Conservation (phyloP, 176 grass and related monocot species). For the Chloris gayana region DNA sequence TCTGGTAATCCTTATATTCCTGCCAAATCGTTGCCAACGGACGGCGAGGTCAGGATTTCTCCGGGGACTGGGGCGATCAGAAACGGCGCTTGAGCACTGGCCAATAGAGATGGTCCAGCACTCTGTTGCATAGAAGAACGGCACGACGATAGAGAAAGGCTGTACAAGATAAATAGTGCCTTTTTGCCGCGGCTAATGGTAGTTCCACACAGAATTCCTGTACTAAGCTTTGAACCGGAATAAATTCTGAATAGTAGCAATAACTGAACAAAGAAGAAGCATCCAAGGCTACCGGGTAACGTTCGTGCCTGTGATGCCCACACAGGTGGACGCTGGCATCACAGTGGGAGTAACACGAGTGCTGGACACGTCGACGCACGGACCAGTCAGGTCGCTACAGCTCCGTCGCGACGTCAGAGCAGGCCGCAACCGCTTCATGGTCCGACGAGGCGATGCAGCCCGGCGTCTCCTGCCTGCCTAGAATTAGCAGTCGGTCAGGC, state of each 20-base stretch:
- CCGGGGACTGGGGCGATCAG: not conserved
- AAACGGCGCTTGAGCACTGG: not conserved
- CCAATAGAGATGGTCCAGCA: not conserved
- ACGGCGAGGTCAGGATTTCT: not conserved
- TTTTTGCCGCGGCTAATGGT: not conserved
- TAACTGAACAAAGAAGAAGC: constrained; percentile 15
- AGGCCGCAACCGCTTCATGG: not conserved
- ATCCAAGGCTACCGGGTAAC: not conserved
- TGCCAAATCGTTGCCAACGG: not conserved
- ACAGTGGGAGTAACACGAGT: not conserved
- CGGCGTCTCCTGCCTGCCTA: not conserved
- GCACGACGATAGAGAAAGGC: not conserved
- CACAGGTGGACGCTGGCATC: not conserved
- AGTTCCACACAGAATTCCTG: not conserved
- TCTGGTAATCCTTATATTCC: too few species aligned
- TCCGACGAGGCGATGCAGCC: not conserved
- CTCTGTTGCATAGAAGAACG: not conserved
- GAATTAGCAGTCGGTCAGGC: not conserved
- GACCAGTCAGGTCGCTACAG: not conserved
- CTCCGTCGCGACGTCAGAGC: too few species aligned
- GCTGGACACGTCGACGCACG: not conserved
- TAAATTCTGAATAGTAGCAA: not conserved
- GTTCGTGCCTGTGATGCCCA: not conserved
- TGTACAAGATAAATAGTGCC: constrained; percentile 7
- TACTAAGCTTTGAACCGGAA: not conserved